These are phyloP conservation scores for Populus euphratica DNA, from an alignment of 345 rosid species.

Conservation along the genomic window DNA sequence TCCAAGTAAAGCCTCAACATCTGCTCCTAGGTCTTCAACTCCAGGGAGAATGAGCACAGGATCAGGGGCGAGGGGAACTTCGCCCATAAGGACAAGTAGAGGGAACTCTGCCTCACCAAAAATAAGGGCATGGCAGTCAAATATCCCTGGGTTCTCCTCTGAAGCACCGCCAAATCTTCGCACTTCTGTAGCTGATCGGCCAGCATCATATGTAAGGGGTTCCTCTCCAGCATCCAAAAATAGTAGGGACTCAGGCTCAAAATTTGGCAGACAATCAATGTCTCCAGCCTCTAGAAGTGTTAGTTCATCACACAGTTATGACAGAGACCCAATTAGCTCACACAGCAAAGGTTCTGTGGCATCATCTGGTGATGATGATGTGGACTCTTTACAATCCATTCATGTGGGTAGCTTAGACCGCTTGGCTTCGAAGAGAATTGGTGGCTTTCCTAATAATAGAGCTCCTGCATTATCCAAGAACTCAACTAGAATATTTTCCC, in stretches of 20 bases:
- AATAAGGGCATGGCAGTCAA: conserved; percentile 86
- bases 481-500: conserved; percentile 44
- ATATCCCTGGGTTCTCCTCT: conserved; percentile 87
- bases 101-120: conserved; percentile 94
- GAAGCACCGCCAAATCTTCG: conserved; percentile 99
- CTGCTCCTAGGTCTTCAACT: conserved; percentile 63
- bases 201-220: conserved; percentile 90
- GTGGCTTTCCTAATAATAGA: conserved; percentile 59
- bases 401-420: conserved; percentile 47
- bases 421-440: conserved; percentile 47
- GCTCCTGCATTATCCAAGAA: conserved; percentile 61
- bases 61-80: conserved; percentile 68
- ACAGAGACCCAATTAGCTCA: conserved; percentile 75
- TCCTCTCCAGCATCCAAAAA: conserved; percentile 95
- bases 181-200: conserved; percentile 90
- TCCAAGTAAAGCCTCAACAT: conserved; percentile 55
- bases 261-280: conserved; percentile 75
- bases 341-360: conserved; percentile 84
- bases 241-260: conserved; percentile 57
- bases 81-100: conserved; percentile 62
- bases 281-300: conserved; percentile 94
- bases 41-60: conserved; percentile 70
- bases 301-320: conserved; percentile 82
- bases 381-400: conserved; percentile 64
- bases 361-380: conserved; percentile 90